These are phyloP conservation scores for Mercurialis annua DNA, from an alignment of 345 rosid genomes.

Conservation along the genomic window DNA sequence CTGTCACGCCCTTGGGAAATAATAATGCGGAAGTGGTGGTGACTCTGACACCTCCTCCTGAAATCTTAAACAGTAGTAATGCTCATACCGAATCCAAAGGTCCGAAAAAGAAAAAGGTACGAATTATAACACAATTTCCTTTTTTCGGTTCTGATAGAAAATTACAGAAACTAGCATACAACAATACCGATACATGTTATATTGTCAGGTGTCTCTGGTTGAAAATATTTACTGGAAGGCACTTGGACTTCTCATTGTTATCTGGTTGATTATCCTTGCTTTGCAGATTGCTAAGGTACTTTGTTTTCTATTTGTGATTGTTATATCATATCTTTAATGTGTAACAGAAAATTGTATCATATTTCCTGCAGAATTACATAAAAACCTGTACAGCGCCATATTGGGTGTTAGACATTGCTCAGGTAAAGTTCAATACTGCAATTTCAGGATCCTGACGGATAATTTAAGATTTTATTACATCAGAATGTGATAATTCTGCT, in stretches of 20 bases:
- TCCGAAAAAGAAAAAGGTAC: conserved; percentile 21
- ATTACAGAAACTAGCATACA: too few relatives aligned
- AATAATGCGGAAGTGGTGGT: conserved; percentile 20
- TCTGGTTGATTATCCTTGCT: conserved; percentile 39
- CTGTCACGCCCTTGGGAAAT: conserved; percentile 25
- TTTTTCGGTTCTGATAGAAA: neutral
- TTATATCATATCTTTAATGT: neutral
- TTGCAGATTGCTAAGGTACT: conserved; percentile 43
- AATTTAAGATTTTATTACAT: too few relatives aligned
- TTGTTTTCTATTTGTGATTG: neutral
- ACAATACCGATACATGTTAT: neutral
- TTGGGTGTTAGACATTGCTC: conserved; percentile 60
- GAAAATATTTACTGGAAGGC: conserved; percentile 46
- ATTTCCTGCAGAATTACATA: conserved; percentile 43
- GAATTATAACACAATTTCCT: neutral
- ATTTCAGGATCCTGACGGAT: neutral
- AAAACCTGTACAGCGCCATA: conserved; percentile 54
- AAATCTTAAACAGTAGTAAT: conserved; percentile 5
- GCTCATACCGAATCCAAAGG: conserved; percentile 9
- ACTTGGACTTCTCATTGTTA: conserved; percentile 37
- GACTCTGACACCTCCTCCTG: conserved; percentile 21
- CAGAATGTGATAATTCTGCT: neutral
- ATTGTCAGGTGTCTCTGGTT: conserved; percentile 36
- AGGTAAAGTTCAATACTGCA: conserved; percentile 33
- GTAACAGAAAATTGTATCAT: conserved; percentile 6